Evolutionary conservation across 2,329 filamentous ascomycete species (phyloP), one percentile per base, ranked within the genome.

Genomic region (Paraconiothyrium sp.): DNA sequence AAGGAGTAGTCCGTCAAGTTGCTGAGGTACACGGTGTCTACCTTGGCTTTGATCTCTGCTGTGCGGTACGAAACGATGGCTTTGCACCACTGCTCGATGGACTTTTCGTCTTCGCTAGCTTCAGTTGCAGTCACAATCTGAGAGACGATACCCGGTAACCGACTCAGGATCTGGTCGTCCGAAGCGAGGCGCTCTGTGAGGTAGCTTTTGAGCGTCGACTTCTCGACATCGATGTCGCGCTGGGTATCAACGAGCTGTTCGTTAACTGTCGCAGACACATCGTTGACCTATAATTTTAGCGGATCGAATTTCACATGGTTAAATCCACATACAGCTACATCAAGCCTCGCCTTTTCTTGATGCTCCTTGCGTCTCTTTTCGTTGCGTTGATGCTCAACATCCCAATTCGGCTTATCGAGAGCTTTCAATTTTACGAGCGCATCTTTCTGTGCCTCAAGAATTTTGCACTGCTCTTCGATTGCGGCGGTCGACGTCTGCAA

Each of bases 131-230:
- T 67, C 1, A 87, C 81, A 3, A 92, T 81, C 66, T 89, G 88
- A 61, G 84, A 84, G 0, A 89, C 84, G 1, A 92, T 82, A 66
- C 90, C 90, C 70, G 90, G 88, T 2, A 92, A 79, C 61, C 88
- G 88, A 22, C 85, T 81, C 1, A 92, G 79, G 2, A 92, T 81
- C 63, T 86, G 88, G 71, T 92, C 89, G 62, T 92, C 90, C 1
- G 87, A 85, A 9, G 82, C 81, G 9, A 91, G 77, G 11, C 86
- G 75, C 16, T 79, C 79, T 24, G 83, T 81, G 0, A 88, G 78
- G 0, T 82, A 83, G 58, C 83, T 79, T 50, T 82, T 83, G 16
- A 89, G 73, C 3, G 78, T 77, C 1, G 80, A 74, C 4, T 80
- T 81, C 0, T 83, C 79, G 0, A 77, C 77, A 8, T 83, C 83